Evolutionary conservation across 495 filamentous ascomycete genomes (phyloP).

Genomic region (Trypethelium eluteriae): DNA sequence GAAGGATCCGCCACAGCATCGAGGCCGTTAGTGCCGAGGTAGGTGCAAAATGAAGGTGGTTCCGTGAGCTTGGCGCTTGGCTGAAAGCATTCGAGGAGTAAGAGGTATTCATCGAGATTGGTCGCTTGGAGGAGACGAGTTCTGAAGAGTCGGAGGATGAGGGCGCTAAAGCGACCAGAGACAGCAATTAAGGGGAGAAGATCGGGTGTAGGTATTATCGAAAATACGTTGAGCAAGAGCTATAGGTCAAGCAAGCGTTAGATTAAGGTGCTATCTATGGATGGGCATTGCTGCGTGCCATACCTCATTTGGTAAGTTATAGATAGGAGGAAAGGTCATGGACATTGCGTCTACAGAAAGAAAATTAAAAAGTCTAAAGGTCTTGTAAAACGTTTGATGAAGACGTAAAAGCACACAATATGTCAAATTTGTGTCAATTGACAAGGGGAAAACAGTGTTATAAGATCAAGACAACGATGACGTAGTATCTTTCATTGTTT

Average conservation of each 20-base stretch:
- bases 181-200: conserved; percentile 56
- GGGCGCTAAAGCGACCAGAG: conserved; percentile 58
- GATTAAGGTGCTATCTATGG: neutral
- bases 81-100: conserved; percentile 73
- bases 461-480: neutral
- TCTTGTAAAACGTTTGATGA: neutral
- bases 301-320: conserved; percentile 48
- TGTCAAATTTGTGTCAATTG: too few species aligned
- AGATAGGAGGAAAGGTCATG: conserved; percentile 25
- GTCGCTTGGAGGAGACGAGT: conserved; percentile 53
- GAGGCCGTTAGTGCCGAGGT: conserved; percentile 51
- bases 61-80: conserved; percentile 60
- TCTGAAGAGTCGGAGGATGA: conserved; percentile 61
- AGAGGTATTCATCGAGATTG: conserved; percentile 49
- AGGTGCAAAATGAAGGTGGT: conserved; percentile 61
- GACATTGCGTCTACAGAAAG: neutral
- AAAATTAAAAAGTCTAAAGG: neutral
- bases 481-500: neutral
- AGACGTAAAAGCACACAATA: neutral
- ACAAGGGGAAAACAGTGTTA: neutral
- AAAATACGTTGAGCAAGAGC: conserved; percentile 62
- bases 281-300: conserved; percentile 8
- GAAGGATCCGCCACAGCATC: conserved; percentile 12
- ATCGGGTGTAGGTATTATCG: conserved; percentile 48
- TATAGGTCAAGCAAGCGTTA: conserved; percentile 26